Conservation (phyloP, 164 flowering plant genomes). For the Kalanchoe fedtschenkoi region DNA sequence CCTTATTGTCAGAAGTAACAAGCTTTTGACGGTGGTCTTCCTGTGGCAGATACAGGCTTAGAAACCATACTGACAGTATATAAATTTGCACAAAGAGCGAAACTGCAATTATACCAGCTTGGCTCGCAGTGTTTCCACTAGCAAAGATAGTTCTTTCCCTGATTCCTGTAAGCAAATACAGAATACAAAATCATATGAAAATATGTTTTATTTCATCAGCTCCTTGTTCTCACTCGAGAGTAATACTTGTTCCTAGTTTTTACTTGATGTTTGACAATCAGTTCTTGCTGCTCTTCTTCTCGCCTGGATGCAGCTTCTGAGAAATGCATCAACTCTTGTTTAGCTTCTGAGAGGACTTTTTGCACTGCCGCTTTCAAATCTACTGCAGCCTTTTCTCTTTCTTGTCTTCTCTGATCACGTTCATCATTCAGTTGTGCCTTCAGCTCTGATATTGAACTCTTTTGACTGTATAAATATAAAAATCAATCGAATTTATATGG, state of each 20-base stretch:
- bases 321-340: constrained; percentile 58
- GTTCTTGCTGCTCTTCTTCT: constrained; percentile 75
- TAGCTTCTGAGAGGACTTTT: constrained; percentile 63
- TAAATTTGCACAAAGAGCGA: background rate
- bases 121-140: constrained; percentile 63
- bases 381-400: constrained; percentile 68
- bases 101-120: constrained; percentile 50
- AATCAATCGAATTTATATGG: background rate
- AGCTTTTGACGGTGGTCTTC: constrained; percentile 77
- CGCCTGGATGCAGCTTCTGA: constrained; percentile 53
- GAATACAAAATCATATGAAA: background rate
- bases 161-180: constrained; percentile 45
- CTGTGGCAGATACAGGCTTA: constrained; percentile 26
- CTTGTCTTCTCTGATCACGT: constrained; percentile 70
- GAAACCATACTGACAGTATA: background rate
- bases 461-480: constrained; percentile 49
- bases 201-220: background rate
- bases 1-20: constrained; percentile 75
- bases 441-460: constrained; percentile 67
- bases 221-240: background rate
- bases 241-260: constrained; percentile 3
- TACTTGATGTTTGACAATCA: constrained; percentile 84
- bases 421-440: constrained; percentile 72
- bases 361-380: constrained; percentile 65
- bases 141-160: constrained; percentile 59